A percentile compares a stretch with the other conserved stretches of the same genome.
Conservation (phyloP, 768 basidiomycete species). For the Crassisporium funariophilum region DNA sequence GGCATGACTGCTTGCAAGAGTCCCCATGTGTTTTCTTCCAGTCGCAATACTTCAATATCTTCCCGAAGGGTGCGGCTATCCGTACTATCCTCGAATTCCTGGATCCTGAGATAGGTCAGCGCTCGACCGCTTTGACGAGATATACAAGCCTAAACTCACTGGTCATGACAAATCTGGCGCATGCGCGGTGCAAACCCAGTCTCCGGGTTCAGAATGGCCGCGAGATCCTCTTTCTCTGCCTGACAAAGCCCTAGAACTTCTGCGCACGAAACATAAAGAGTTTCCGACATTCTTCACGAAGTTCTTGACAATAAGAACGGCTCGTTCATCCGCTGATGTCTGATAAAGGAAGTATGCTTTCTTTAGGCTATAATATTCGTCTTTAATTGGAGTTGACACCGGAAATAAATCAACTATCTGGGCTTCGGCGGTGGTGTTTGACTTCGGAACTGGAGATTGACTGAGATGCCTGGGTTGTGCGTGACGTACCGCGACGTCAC, state of each 20-base stretch:
- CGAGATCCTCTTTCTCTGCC: conserved; percentile 56
- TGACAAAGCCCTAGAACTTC: conserved; percentile 66
- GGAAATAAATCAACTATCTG: too few species aligned
- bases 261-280: conserved; percentile 66
- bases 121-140: background rate
- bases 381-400: too few species aligned
- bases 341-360: too few species aligned
- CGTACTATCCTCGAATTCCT: conserved; percentile 48
- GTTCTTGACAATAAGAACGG: too few species aligned
- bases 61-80: conserved; percentile 41
- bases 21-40: conserved; percentile 84
- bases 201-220: conserved; percentile 62
- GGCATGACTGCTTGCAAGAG: conserved; percentile 78
- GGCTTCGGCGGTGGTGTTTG: too few species aligned
- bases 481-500: too few species aligned
- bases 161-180: conserved; percentile 50
- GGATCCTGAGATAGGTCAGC: conserved; percentile 39
- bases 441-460: too few species aligned
- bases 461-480: too few species aligned
- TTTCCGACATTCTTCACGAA: conserved; percentile 55
- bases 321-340: too few species aligned
- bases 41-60: conserved; percentile 62
- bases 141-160: conserved; percentile 42
- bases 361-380: too few species aligned
- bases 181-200: conserved; percentile 73